Evolutionary conservation across 805 yeast species (phyloP), one percentile per base, ranked within the genome.

Genomic region (Cyberlindnera americana): DNA sequence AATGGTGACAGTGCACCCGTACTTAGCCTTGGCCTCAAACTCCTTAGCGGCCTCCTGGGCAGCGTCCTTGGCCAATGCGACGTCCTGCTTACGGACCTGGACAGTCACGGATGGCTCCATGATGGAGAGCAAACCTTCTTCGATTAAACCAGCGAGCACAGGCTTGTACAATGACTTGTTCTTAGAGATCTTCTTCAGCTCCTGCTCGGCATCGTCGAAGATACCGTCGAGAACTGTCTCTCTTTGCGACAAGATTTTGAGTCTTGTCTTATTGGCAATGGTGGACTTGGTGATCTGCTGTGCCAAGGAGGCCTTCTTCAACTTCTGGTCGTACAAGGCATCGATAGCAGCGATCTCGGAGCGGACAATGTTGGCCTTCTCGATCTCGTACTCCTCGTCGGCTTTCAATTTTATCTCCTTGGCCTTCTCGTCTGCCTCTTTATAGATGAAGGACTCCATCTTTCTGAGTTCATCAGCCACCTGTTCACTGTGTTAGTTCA

Each of bases 371-470:
- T 88, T 80, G 17, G 96, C 91, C 73, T 93, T 93, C 64, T 93
- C 99, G 57, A 93, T 90, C 67, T 93, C 98, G 63, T 91, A 93
- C 70, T 93, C 99, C 67, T 93, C 99, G 63, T 95, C 96, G 31
- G 98, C 96, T 72, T 93, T 95, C 57, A 93, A 73, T 62, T 76
- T 81, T 60, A 93, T 89, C 67, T 93, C 99, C 64, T 86, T 87
- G 52, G 98, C 96, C 71, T 93, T 93, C 66, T 93, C 99, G 59
- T 90, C 95, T 28, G 99, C 99, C 71, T 93, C 99, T 77, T 91
- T 93, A 70, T 84, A 87, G 77, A 93, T 93, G 81, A 93, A 93
- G 61, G 95, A 90, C 64, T 91, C 95, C 97, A 93, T 93, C 74
- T 93, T 93, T 64, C 82, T 81, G 66, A 93, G 85, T 73, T 93